Conservation (phyloP, 1,139 yeast species). For the Candida labiduridarum region DNA sequence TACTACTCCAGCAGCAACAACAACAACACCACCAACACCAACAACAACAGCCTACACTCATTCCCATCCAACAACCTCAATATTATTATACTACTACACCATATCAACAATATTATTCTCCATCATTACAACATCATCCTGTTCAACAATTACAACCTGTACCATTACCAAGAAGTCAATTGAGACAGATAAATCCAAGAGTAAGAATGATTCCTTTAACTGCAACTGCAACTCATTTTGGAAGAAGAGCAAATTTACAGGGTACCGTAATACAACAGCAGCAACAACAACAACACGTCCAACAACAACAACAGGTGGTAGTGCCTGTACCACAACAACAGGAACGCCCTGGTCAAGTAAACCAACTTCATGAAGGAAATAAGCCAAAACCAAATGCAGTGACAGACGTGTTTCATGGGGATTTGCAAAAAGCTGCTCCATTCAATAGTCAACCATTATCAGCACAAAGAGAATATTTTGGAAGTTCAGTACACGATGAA, state of each 20-base stretch:
- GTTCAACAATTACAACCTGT: constrained; percentile 6
- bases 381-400: constrained; percentile 20
- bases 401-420: constrained; percentile 55
- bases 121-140: constrained; percentile 7
- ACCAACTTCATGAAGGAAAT: background rate
- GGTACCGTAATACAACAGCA: background rate
- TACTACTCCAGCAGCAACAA: constrained; percentile 5
- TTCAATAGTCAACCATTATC: constrained; percentile 56
- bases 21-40: constrained; percentile 5
- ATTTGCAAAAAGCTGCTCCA: constrained; percentile 52
- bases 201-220: constrained; percentile 14
- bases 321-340: constrained; percentile 3
- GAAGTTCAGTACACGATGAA: constrained; percentile 27
- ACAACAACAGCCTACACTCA: constrained; percentile 6
- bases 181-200: constrained; percentile 8
- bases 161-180: constrained; percentile 6
- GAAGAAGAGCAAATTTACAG: constrained; percentile 6
- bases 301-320: constrained; percentile 4
- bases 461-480: constrained; percentile 52
- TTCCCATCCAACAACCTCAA: constrained; percentile 5
- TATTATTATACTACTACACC: constrained; percentile 9
- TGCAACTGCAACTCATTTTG: constrained; percentile 12
- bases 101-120: constrained; percentile 10
- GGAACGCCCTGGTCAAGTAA: background rate
- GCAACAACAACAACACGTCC: background rate